These are phyloP conservation scores for Helianthus annuus DNA, from an alignment of 129 eudicot species.

Conservation along the genomic window DNA sequence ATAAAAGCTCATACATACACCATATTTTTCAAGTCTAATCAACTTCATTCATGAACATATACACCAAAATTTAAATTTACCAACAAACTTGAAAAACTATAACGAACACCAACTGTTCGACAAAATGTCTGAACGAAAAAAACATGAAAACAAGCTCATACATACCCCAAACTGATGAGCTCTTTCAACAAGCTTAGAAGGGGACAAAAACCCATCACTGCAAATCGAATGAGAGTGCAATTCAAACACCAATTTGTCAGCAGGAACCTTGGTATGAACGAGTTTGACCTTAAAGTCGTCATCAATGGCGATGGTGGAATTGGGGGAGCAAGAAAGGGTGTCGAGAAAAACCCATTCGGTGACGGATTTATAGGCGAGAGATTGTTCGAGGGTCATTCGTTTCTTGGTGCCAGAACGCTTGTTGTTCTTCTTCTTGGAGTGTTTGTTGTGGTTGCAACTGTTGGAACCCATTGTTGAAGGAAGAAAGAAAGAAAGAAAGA, in stretches of 20 bases:
- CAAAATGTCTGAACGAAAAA: background rate
- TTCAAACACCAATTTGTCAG: slow-evolving; percentile 83
- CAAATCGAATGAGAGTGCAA: slow-evolving; percentile 83
- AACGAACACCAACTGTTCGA: slow-evolving; percentile 32
- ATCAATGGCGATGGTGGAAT: slow-evolving; percentile 30
- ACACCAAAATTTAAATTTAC: background rate
- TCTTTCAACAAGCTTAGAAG: slow-evolving; percentile 81
- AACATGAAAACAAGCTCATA: slow-evolving; percentile 20
- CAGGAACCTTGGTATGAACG: slow-evolving; percentile 47
- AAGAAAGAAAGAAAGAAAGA: slow-evolving; percentile 2
- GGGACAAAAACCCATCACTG: slow-evolving; percentile 95
- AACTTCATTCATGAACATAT: background rate
- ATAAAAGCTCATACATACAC: background rate
- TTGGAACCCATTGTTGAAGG: slow-evolving; percentile 29
- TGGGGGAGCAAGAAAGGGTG: slow-evolving; percentile 3
- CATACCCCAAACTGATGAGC: slow-evolving; percentile 94
- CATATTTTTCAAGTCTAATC: background rate
- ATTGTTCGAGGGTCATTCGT: slow-evolving; percentile 71
- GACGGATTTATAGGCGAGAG: slow-evolving; percentile 65
- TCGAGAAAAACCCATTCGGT: slow-evolving; percentile 86
- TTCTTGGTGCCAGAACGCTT: slow-evolving; percentile 83
- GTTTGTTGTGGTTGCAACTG: slow-evolving; percentile 19
- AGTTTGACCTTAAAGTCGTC: slow-evolving; percentile 59
- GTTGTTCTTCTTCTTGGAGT: slow-evolving; percentile 69
- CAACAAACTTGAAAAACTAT: background rate